Base-by-base conservation (phyloP, 2,329 filamentous ascomycete species). In the Pseudogymnoascus sp. region DNA sequence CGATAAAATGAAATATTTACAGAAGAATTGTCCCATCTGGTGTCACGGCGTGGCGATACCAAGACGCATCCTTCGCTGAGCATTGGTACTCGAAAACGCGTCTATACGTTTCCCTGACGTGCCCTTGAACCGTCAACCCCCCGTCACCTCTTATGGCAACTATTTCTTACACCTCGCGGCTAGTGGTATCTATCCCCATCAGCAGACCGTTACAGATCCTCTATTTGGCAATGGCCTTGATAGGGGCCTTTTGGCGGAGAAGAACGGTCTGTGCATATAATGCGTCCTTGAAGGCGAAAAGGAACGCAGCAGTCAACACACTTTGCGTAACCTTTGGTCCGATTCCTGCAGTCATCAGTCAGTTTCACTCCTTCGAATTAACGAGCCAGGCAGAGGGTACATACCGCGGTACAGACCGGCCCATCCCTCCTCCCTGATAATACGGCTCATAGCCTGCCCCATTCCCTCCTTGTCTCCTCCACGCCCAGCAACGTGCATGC, bases 201-300 rank as follows among this genome's bases (percentile, higher is more conserved):
- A 10, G 45, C n/a, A 5, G n/a, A 2, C 12, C 5, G n/a, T 30
- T 30, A 52, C 19, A 7, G 26, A 2, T 8, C 15, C 23, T 52
- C 15, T 52, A 52, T 52, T 61, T 41, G 41, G 34, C 38, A 12
- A 62, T 18, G 3, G 60, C 63, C 58, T 70, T 70, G 30, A 64
- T 64, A 41, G 68, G 60, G 15, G 69, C 30, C 35, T 64, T 67
- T 61, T 64, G 66, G 57, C 89, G 80, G 30, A 90, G 81, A 67
- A 79, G 82, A 57, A 92, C 76, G 0, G 85, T 92, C 74, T 88
- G 84, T 68, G 90, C 89, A 72, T 97, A 99, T 5, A 99, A 81
- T 5, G 90, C 89, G 71, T 99, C 94, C 79, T 99, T 99, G 78
- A 99, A 96, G 1, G 92, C 94, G 72, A 99, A 99, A 61, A 99